Percentiles rank a stretch among this genome's conserved stretches.
Conservation (phyloP, 2,329 filamentous ascomycete genomes). For the Ascosphaera apis region DNA sequence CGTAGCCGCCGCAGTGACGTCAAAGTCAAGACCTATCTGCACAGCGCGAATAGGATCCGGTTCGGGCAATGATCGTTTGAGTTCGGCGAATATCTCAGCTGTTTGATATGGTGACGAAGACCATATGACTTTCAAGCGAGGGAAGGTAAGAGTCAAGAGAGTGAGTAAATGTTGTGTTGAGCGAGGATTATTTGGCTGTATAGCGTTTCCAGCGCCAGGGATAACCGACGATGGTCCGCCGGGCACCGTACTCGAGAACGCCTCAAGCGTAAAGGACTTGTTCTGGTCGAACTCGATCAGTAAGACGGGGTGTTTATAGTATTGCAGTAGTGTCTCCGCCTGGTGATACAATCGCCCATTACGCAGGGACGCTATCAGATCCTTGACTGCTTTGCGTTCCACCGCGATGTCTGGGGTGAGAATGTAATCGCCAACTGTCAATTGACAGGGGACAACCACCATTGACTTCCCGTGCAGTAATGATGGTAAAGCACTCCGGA, state of each 20-base stretch:
- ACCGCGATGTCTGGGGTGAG: conserved; percentile 77
- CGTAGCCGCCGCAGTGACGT: conserved; percentile 11
- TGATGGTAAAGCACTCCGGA: conserved; percentile 76
- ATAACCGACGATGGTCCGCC: conserved; percentile 21
- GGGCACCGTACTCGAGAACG: too few relatives aligned
- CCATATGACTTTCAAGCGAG: conserved; percentile 78
- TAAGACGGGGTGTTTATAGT: conserved; percentile 76
- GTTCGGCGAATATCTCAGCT: conserved; percentile 81
- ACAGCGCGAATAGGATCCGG: conserved; percentile 79
- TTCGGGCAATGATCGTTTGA: conserved; percentile 76
- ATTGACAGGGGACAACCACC: conserved; percentile 75
- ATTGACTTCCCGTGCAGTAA: conserved; percentile 76
- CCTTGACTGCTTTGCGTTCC: conserved; percentile 79
- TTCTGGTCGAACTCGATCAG: conserved; percentile 96
- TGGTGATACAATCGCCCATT: conserved; percentile 84
- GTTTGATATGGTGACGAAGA: conserved; percentile 84
- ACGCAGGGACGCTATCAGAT: conserved; percentile 76
- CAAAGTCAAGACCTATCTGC: conserved; percentile 49
- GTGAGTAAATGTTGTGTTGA: conserved; percentile 86
- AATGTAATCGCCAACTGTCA: conserved; percentile 93
- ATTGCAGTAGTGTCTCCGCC: conserved; percentile 77
- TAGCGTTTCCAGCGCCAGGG: conserved; percentile 27
- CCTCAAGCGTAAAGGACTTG: conserved; percentile 87
- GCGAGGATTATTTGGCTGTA: conserved; percentile 38
- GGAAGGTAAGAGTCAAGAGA: conserved; percentile 77